These are phyloP conservation scores for Yarrowia sp. DNA, from an alignment of 805 yeast species.

Conservation along the genomic window DNA sequence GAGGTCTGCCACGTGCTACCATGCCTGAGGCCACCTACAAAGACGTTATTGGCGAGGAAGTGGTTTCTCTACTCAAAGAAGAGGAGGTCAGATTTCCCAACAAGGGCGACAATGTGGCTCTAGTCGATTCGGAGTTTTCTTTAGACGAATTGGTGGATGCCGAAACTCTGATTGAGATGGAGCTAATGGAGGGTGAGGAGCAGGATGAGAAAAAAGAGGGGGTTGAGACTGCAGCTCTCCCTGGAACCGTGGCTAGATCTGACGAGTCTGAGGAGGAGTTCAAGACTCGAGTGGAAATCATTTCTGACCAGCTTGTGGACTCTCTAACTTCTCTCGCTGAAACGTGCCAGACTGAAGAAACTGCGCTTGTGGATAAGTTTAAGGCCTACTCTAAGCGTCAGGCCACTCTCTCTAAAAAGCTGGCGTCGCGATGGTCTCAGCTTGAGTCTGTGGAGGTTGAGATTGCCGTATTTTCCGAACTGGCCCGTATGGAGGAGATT, in stretches of 20 bases:
- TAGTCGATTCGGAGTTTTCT: constrained; percentile 25
- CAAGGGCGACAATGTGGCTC: constrained; percentile 48
- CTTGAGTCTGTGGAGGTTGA: constrained; percentile 39
- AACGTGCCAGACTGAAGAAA: constrained; percentile 48
- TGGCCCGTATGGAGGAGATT: constrained; percentile 43
- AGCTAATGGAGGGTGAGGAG: constrained; percentile 42
- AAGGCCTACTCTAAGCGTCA: constrained; percentile 52
- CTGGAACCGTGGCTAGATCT: background rate
- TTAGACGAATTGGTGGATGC: constrained; percentile 37
- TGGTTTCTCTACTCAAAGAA: constrained; percentile 40
- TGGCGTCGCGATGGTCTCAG: constrained; percentile 42
- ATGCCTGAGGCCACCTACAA: background rate
- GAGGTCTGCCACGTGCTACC: constrained; percentile 50
- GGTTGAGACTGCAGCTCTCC: background rate
- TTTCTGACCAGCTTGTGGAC: constrained; percentile 40
- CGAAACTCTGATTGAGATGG: constrained; percentile 43
- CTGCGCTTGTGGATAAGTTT: constrained; percentile 46
- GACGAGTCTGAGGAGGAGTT: constrained; percentile 22
- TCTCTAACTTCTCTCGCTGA: constrained; percentile 41
- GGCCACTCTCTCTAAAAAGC: constrained; percentile 42
- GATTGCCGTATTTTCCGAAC: constrained; percentile 40
- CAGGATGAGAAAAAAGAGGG: background rate
- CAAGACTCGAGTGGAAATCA: constrained; percentile 38
- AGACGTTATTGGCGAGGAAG: constrained; percentile 1
- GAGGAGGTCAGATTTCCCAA: constrained; percentile 45